Base-by-base conservation (phyloP, 306 rosid species). In the Vigna reflexopilosa region DNA sequence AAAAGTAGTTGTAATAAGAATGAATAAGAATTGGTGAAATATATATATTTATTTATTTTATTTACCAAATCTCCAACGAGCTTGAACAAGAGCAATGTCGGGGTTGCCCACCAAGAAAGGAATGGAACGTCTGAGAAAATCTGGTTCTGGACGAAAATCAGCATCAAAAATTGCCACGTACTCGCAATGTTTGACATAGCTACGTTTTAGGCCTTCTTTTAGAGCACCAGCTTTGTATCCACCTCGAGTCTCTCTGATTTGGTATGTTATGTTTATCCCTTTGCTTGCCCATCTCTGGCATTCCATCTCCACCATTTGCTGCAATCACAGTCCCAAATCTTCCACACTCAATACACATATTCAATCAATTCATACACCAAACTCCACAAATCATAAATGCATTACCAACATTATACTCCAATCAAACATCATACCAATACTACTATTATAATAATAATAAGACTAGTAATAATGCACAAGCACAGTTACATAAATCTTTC, bases 171-270 rank as follows among this genome's bases (percentile, higher is more conserved):
- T 96, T 17, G 91, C 97, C 0, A 96, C 99, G 62, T 86, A 96
- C 49, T 96, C 98, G 22, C 99, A 96, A 67, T 93, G 97, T 24
- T 91, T 93, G 0, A 96, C 99, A 59, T 96, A 96, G 85, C 83
- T 88, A 15, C 97, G 90, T 67, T 96, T 96, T 2, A 96, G 86
- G 0, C 99, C 99, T 84, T 96, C 99, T 73, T 96, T 96, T 2
- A 96, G 78, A 22, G 99, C 99, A 7, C 99, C 99, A 0, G 99
- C 99, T 83, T 96, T 96, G 91, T 96, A 96, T 0, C 99, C 98
- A 0, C 65, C 77, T 67, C 99, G 85, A 22, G 24, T 91, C 24
- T 96, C 99, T 85, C 99, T 89, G 47, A 96, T 92, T 89, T 96
- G 99, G 81, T 96, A 96, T 20, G 67, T 83, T 44, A 96, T 89